These are phyloP conservation scores for Malus fusca DNA, from an alignment of 306 rosid genomes.

Conservation along the genomic window DNA sequence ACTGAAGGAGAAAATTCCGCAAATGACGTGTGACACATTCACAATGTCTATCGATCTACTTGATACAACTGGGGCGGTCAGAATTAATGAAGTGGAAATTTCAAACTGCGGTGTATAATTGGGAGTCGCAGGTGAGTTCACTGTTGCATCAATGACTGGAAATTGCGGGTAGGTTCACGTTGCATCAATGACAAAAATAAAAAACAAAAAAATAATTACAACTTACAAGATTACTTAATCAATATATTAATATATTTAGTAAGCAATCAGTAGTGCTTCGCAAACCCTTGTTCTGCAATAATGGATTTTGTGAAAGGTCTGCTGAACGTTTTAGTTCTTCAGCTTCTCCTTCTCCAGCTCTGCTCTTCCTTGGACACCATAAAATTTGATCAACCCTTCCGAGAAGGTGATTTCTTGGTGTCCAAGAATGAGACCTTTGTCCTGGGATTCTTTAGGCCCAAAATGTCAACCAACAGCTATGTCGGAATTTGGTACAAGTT, in stretches of 20 bases:
- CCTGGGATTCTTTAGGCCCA: slow-evolving; percentile 55
- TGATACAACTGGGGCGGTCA: background rate
- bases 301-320: slow-evolving; percentile 5
- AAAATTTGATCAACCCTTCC: slow-evolving; percentile 20
- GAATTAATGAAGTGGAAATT: background rate
- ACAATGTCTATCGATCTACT: no score
- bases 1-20: no score
- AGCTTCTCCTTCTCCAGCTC: slow-evolving; percentile 9
- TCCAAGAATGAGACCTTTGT: slow-evolving; percentile 23
- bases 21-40: no score
- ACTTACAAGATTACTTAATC: no score
- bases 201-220: no score
- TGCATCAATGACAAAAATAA: no score
- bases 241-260: background rate
- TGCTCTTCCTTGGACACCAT: slow-evolving; percentile 20
- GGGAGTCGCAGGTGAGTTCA: no score
- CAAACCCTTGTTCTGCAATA: background rate
- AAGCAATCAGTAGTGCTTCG: background rate
- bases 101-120: no score
- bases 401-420: slow-evolving; percentile 31
- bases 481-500: no score
- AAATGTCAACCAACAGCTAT: background rate
- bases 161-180: no score
- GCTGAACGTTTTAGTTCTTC: slow-evolving; percentile 3
- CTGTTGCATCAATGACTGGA: no score